phyloP scores from a whole-genome alignment of 768 basidiomycete genomes.

The Clavulina sp. region DNA sequence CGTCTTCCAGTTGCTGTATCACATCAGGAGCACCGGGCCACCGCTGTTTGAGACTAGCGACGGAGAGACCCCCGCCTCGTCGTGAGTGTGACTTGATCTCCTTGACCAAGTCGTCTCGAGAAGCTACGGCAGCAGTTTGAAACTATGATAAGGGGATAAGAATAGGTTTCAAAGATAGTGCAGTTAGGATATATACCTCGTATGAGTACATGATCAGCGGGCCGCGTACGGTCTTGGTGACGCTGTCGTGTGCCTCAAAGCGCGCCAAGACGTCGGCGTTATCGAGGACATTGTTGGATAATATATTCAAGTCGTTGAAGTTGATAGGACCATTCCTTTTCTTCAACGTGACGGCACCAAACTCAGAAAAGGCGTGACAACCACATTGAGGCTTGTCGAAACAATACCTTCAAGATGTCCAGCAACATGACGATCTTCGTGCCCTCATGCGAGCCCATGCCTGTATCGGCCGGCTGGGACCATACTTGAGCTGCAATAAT shows the following conservation, averaged over 20 bases:
- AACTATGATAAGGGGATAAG: not conserved
- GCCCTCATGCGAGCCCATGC: slow-evolving; percentile 62
- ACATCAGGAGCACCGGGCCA: slow-evolving; percentile 78
- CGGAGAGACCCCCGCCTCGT: slow-evolving; percentile 69
- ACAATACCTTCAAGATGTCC: slow-evolving; percentile 57
- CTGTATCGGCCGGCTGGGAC: slow-evolving; percentile 78
- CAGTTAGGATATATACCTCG: slow-evolving; percentile 30
- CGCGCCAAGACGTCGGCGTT: slow-evolving; percentile 55
- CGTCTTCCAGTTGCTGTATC: slow-evolving; percentile 77
- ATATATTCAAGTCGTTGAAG: slow-evolving; percentile 70
- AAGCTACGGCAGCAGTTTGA: slow-evolving; percentile 19
- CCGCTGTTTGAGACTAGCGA: slow-evolving; percentile 71
- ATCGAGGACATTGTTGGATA: slow-evolving; percentile 61
- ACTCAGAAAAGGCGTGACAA: not conserved
- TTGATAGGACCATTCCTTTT: slow-evolving; percentile 54
- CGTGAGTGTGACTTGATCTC: slow-evolving; percentile 76
- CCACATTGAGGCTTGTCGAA: not conserved
- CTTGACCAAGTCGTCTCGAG: slow-evolving; percentile 63
- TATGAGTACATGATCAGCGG: slow-evolving; percentile 82
- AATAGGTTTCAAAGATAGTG: not conserved
- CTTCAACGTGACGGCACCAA: slow-evolving; percentile 23
- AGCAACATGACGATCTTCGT: slow-evolving; percentile 79
- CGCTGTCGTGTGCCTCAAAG: slow-evolving; percentile 65
- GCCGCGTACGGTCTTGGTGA: slow-evolving; percentile 57
- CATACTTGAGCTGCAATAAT: slow-evolving; percentile 70